Conservation (phyloP, 225 moss, liverwort and hornwort species). For the Ulota crispa region DNA sequence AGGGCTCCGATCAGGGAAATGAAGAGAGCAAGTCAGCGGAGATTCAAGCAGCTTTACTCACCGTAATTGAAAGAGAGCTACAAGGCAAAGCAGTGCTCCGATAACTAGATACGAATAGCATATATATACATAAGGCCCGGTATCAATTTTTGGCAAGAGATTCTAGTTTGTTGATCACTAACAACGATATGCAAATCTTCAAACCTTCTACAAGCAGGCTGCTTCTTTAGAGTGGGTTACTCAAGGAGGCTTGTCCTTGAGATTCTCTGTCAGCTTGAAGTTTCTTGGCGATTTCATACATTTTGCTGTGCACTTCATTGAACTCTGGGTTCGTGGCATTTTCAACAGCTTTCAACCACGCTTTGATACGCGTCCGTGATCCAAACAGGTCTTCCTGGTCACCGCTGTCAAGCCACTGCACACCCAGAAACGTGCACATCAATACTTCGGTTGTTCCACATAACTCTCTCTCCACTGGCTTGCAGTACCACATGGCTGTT, state of each 20-base stretch:
- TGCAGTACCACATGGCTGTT: not conserved
- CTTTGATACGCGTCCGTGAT: conserved; percentile 24
- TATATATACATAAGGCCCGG: not conserved
- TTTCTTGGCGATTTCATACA: conserved; percentile 28
- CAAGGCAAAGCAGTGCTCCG: conserved; percentile 8
- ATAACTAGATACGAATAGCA: not conserved
- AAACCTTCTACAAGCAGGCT: not conserved
- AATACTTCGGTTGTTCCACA: not conserved
- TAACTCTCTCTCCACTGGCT: not conserved
- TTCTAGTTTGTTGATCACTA: not conserved
- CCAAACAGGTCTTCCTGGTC: conserved; percentile 42
- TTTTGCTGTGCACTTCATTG: conserved; percentile 36
- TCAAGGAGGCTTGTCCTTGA: not conserved
- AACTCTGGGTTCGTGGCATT: conserved; percentile 19
- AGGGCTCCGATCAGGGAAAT: not conserved
- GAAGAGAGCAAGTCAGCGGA: conserved; percentile 16
- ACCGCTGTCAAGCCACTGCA: conserved; percentile 37
- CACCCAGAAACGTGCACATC: not conserved
- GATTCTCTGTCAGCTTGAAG: conserved; percentile 21
- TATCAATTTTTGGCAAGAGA: not conserved
- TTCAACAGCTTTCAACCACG: conserved; percentile 48
- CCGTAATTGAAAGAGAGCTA: conserved; percentile 28
- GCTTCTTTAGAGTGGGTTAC: not conserved
- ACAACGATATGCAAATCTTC: not conserved
- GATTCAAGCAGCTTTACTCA: conserved; percentile 38